Percentiles rank a stretch among this genome's conserved stretches.
Conservation (phyloP, 2,329 filamentous ascomycete species). For the Cladorrhinum sp. region DNA sequence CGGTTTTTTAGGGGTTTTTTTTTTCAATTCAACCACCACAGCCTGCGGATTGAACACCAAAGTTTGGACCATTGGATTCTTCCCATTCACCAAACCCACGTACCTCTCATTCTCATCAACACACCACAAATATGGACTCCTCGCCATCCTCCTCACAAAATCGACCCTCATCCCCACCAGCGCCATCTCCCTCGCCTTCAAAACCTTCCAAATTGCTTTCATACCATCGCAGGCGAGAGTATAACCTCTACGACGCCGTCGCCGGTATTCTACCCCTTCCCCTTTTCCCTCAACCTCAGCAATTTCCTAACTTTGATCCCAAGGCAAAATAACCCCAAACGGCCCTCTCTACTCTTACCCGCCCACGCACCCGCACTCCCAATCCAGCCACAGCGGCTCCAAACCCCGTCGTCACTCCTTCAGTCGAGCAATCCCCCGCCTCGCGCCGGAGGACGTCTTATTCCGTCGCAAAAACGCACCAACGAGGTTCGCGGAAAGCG, state of each 20-base stretch:
- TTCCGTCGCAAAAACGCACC: slow-evolving; percentile 65
- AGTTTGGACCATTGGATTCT: not conserved
- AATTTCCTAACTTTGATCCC: not conserved
- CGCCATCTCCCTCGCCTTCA: not conserved
- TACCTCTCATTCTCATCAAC: not conserved
- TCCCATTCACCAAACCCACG: not conserved
- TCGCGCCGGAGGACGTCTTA: slow-evolving; percentile 68
- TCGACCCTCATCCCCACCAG: not conserved
- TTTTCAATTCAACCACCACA: not conserved
- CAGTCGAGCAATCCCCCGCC: slow-evolving; percentile 25
- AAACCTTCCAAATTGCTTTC: not conserved
- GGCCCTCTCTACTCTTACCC: slow-evolving; percentile 23
- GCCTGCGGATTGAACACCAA: not conserved
- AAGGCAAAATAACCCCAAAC: slow-evolving; percentile 38
- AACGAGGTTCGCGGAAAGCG: slow-evolving; percentile 64
- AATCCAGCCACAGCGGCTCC: slow-evolving; percentile 12
- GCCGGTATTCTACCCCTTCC: slow-evolving; percentile 49
- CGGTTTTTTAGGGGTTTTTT: no score
- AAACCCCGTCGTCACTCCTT: not conserved
- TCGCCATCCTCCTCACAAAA: not conserved
- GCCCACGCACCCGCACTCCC: slow-evolving; percentile 4
- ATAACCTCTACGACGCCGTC: slow-evolving; percentile 70
- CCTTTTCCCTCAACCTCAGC: not conserved
- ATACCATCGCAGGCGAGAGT: slow-evolving; percentile 28
- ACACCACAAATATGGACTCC: not conserved